phyloP scores from a whole-genome alignment of 306 rosid species.

The Dalbergia oliveri region DNA sequence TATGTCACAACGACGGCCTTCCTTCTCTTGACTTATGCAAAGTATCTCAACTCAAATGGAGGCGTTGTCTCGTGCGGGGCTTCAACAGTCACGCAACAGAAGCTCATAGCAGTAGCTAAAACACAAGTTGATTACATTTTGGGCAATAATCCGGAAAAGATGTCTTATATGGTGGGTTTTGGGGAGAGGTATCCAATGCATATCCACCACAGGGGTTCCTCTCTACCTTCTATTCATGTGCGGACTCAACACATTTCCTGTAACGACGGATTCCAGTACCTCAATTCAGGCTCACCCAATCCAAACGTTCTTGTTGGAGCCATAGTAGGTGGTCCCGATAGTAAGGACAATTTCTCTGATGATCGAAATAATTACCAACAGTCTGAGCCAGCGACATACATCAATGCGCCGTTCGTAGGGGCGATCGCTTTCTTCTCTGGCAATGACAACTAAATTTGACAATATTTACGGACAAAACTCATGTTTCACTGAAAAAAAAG shows the following conservation, averaged over 20 bases:
- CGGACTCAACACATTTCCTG: slow-evolving; percentile 60
- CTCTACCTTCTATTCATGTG: slow-evolving; percentile 65
- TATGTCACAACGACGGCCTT: slow-evolving; percentile 76
- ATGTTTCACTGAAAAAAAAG: not conserved
- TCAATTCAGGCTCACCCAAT: slow-evolving; percentile 62
- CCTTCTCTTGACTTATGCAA: slow-evolving; percentile 69
- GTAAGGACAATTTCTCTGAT: slow-evolving; percentile 68
- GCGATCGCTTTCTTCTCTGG: slow-evolving; percentile 71
- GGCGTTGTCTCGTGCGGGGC: slow-evolving; percentile 58
- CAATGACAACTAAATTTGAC: slow-evolving; percentile 17
- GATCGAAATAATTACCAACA: slow-evolving; percentile 83
- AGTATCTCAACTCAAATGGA: slow-evolving; percentile 59
- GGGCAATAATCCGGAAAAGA: slow-evolving; percentile 75
- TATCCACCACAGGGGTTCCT: slow-evolving; percentile 85
- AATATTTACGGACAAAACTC: not conserved
- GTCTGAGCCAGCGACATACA: slow-evolving; percentile 90
- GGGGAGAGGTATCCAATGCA: slow-evolving; percentile 73
- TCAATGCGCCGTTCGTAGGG: slow-evolving; percentile 89
- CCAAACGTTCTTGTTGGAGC: slow-evolving; percentile 86
- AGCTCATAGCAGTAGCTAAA: slow-evolving; percentile 62
- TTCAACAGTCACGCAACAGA: slow-evolving; percentile 55
- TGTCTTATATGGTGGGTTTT: slow-evolving; percentile 89
- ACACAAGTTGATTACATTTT: slow-evolving; percentile 86
- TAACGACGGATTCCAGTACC: slow-evolving; percentile 67
- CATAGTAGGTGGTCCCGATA: slow-evolving; percentile 92